Conservation (phyloP, 345 rosid genomes). For the Hypericum androsaemum region DNA sequence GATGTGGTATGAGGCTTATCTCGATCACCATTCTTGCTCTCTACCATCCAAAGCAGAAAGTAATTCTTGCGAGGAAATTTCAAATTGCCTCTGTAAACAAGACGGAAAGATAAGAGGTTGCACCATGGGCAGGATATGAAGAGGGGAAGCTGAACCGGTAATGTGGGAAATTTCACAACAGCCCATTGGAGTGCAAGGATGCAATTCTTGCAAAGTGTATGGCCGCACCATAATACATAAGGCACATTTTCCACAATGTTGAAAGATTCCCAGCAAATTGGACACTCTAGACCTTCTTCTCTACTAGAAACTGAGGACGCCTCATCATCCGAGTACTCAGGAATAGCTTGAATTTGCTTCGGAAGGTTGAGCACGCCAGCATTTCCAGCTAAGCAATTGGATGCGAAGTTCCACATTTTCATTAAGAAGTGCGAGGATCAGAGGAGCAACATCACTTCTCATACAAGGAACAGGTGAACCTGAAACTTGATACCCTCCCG, state of each 20-base stretch:
- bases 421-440: not conserved
- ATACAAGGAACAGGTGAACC: not conserved
- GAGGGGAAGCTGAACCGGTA: conserved; percentile 78
- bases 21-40: conserved; percentile 74
- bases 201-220: conserved; percentile 82
- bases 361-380: not conserved
- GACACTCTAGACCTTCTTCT: conserved; percentile 80
- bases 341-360: not conserved
- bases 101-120: conserved; percentile 63
- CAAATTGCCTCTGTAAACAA: conserved; percentile 62
- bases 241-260: conserved; percentile 92
- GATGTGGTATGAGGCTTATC: conserved; percentile 25
- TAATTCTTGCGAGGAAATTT: conserved; percentile 81
- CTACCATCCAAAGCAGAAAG: conserved; percentile 91
- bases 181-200: conserved; percentile 75
- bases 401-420: conserved; percentile 13
- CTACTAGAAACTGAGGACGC: conserved; percentile 13
- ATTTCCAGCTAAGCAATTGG: conserved; percentile 6
- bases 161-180: conserved; percentile 58
- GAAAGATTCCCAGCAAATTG: conserved; percentile 84
- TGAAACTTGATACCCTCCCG: not conserved
- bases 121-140: conserved; percentile 93
- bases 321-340: conserved; percentile 8
- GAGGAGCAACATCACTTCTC: conserved; percentile 6
- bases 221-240: conserved; percentile 87